Base-by-base conservation (phyloP, 768 basidiomycete genomes). In the Lentinus tigrinus region DNA sequence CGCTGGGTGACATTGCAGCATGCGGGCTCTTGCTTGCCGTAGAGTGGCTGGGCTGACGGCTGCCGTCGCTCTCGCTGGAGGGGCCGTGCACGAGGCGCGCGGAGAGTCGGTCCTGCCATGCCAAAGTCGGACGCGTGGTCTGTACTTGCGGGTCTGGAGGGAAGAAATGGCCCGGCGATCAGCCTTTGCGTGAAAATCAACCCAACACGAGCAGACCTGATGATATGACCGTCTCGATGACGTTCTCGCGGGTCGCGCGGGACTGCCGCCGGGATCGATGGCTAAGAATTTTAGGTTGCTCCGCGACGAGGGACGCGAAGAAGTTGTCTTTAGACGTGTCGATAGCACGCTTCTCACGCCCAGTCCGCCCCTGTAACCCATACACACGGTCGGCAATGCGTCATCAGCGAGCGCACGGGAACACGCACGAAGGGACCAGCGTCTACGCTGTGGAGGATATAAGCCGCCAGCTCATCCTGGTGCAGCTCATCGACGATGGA, bases 81-180 rank as follows among this genome's bases (percentile, higher is more conserved):
- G 5, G 51, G 52, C 1, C 21, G 47, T 16, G 36, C 78, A 24
- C 23, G 49, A 89, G 71, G 4, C 78, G 78, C 60, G 77, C 77
- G n/a, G 85, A 82, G 28, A 91, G 75, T 46, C 78, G 83, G 55
- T 91, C 89, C 68, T 91, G 88, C 88, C 88, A 90, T 65, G 89
- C 85, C 56, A 82, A 74, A 1, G 85, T 88, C 14, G 88, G 88
- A 3, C 62, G 60, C 3, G 54, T 52, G 2, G 52, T 31, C 21
- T 56, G 60, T 28, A 49, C 60, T 44, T 64, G 49, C 4, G 52
- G 56, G 55, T 50, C 58, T 55, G 17, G 7, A 19, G 17, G 13
- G 50, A 24, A 8, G 16, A 1, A 8, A 37, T 3, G 37, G 39
- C 10, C 17, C 17, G 14, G 27, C 13, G 14, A 39, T 2, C 23